Evolutionary conservation across 176 grass and related monocot genomes (phyloP), one percentile per base, ranked within the genome.

Genomic region (Cenchrus americanus): DNA sequence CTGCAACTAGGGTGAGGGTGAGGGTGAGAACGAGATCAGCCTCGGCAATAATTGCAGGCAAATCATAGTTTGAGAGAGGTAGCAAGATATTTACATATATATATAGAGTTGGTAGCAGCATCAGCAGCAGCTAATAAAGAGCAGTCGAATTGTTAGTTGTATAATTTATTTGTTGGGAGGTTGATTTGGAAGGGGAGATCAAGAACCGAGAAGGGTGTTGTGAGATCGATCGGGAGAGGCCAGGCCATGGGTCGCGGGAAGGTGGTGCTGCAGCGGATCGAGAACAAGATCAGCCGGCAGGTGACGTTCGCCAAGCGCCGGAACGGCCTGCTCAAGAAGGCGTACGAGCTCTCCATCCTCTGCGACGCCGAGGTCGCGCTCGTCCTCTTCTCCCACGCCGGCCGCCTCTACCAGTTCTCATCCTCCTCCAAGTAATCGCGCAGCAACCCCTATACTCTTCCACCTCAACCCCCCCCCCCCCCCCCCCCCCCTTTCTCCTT

Each of bases 241-340:
- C 18, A 26, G 34, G 12, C 54, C 73, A 96, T 96, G 93, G 93
- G 90, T 14, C 85, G 93, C 62, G 93, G 93, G 30, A 96, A 85
- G 84, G 93, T 95, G 42, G 88, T 89, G 82, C 77, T 95, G 83
- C 89, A 95, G 90, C 86, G 88, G 90, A 95, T 95, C 73, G 93
- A 95, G 83, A 95, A 95, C 90, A 95, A 95, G 93, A 95, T 91
- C 73, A 95, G 87, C 90, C 79, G 93, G 76, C 93, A 95, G 83
- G 93, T 95, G 69, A 95, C 90, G 57, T 95, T 95, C 90, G 76
- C 90, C 58, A 95, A 95, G 90, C 73, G 93, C 82, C 80, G 90
- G 83, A 92, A 85, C 69, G 93, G 93, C 26, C 80, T 95, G 86
- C 85, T 92, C 85, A 95, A 95, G 88, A 95, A 95, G 88, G 93